phyloP scores from a whole-genome alignment of 2,329 filamentous ascomycete species.

The Diaporthe capsici region DNA sequence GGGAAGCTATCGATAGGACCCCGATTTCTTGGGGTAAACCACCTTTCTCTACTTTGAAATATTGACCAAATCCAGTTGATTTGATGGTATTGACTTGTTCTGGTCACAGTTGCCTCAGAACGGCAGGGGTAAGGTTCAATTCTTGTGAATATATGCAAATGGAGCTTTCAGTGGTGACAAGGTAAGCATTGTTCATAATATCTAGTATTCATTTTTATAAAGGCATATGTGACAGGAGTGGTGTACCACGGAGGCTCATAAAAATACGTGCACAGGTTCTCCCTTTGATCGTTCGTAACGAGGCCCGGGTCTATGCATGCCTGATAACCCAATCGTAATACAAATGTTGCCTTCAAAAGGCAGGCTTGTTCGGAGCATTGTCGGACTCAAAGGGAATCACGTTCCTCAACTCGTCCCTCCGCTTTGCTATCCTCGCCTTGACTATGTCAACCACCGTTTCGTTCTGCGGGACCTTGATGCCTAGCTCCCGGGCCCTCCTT shows the following conservation, averaged over 20 bases:
- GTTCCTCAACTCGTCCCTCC: conserved; percentile 36
- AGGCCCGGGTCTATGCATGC: conserved; percentile 6
- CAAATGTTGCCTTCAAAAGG: not conserved
- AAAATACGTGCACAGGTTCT: not conserved
- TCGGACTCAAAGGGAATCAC: conserved; percentile 35
- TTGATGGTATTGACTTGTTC: not conserved
- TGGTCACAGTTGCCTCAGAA: not conserved
- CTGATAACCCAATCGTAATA: not conserved
- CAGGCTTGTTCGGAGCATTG: not conserved
- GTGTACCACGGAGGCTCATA: conserved; percentile 3
- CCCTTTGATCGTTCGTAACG: not conserved
- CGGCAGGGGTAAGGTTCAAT: not conserved
- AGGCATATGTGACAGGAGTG: not conserved
- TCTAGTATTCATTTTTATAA: not conserved
- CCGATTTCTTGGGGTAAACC: not conserved
- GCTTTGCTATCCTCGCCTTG: conserved; percentile 66
- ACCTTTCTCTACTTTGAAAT: not conserved
- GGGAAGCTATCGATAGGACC: conserved; percentile 30
- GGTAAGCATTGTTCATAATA: not conserved
- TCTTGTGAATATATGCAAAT: not conserved
- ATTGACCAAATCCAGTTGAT: no score
- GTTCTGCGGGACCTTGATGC: conserved; percentile 80
- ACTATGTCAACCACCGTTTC: conserved; percentile 81
- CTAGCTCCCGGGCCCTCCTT: conserved; percentile 77
- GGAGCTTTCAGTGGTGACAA: no score